phyloP scores from a whole-genome alignment of 2,329 filamentous ascomycete species.

The Tolypocladium tundrense region DNA sequence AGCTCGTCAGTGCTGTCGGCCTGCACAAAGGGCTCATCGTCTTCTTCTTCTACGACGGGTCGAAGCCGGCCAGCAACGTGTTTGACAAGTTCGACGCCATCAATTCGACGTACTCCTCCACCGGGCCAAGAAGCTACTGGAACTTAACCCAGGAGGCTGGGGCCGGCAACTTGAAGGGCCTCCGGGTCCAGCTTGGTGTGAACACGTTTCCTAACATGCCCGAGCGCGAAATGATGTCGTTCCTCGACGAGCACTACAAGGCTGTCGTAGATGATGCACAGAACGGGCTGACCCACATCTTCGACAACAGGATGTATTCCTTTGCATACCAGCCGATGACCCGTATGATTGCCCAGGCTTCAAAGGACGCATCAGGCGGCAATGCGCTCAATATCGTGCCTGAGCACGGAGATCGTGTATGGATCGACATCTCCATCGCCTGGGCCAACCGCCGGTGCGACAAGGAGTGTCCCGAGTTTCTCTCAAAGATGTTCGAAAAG shows the following conservation, averaged over 20 bases:
- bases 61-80: constrained; percentile 35
- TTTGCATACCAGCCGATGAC: constrained; percentile 11
- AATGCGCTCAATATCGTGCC: constrained; percentile 16
- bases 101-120: constrained; percentile 29
- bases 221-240: constrained; percentile 7
- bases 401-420: constrained; percentile 14
- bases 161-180: constrained; percentile 7
- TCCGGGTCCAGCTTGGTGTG: constrained; percentile 8
- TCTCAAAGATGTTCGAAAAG: constrained; percentile 3
- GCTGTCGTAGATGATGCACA: background rate
- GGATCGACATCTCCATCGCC: constrained; percentile 20
- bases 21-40: constrained; percentile 35
- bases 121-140: constrained; percentile 35
- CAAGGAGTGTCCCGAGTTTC: constrained; percentile 4
- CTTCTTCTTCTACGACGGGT: constrained; percentile 54
- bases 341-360: constrained; percentile 6
- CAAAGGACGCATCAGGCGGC: constrained; percentile 5
- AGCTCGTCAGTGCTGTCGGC: constrained; percentile 14
- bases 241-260: constrained; percentile 8
- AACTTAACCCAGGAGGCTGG: constrained; percentile 19
- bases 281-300: background rate
- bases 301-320: constrained; percentile 5
- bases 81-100: constrained; percentile 47
- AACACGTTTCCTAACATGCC: constrained; percentile 15
- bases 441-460: constrained; percentile 13